Conservation (phyloP, 768 basidiomycete species). For the Melanogaster broomeanus region DNA sequence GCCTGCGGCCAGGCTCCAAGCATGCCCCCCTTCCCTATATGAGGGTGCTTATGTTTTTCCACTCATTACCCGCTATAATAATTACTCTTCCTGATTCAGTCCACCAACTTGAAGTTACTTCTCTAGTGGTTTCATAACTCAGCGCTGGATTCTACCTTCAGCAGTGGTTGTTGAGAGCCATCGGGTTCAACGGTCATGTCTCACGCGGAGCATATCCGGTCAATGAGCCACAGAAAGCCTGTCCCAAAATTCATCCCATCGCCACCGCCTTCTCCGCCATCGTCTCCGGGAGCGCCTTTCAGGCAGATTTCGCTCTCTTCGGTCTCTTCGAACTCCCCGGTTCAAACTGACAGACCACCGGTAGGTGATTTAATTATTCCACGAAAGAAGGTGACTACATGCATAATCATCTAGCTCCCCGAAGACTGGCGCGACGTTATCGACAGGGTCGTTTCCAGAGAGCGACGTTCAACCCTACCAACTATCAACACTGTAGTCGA, state of each 20-base stretch:
- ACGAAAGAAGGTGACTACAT: slow-evolving; percentile 6
- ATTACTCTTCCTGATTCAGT: slow-evolving; percentile 28
- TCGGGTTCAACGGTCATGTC: slow-evolving; percentile 23
- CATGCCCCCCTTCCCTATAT: slow-evolving; percentile 32
- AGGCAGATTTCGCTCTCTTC: slow-evolving; percentile 33
- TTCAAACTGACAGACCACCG: slow-evolving; percentile 30
- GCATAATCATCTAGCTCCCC: slow-evolving; percentile 25
- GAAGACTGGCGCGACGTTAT: slow-evolving; percentile 39
- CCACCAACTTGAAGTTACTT: slow-evolving; percentile 28
- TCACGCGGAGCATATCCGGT: slow-evolving; percentile 29
- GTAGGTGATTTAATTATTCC: slow-evolving; percentile 20
- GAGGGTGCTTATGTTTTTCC: slow-evolving; percentile 23
- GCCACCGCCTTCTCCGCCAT: slow-evolving; percentile 46
- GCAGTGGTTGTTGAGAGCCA: slow-evolving; percentile 6
- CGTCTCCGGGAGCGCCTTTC: slow-evolving; percentile 35
- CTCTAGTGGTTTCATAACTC: slow-evolving; percentile 8
- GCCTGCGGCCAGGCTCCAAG: slow-evolving; percentile 33
- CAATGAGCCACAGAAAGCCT: slow-evolving; percentile 71
- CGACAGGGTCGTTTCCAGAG: slow-evolving; percentile 33
- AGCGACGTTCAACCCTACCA: slow-evolving; percentile 31
- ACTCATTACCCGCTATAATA: slow-evolving; percentile 33
- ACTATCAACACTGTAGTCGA: slow-evolving; percentile 35
- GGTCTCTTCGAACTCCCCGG: slow-evolving; percentile 20
- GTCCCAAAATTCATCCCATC: slow-evolving; percentile 69
- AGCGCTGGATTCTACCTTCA: slow-evolving; percentile 11